phyloP scores from a whole-genome alignment of 768 basidiomycete genomes.

The Leucocoprinus leucothites region DNA sequence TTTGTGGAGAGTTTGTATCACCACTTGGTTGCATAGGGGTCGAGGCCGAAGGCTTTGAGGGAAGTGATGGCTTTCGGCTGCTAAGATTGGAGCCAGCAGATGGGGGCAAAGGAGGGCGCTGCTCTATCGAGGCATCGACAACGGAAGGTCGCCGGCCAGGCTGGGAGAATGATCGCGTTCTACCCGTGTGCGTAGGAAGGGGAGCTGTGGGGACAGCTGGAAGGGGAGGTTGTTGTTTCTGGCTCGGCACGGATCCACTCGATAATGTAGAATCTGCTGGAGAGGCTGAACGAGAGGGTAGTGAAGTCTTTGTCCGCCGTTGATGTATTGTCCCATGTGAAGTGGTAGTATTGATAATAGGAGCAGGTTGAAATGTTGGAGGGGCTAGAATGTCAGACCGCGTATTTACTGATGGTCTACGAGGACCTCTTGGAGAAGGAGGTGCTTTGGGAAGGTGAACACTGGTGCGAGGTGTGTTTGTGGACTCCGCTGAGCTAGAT shows the following conservation, averaged over 20 bases:
- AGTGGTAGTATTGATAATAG: constrained; percentile 57
- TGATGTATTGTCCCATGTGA: constrained; percentile 65
- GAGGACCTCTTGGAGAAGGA: constrained; percentile 55
- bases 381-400: constrained; percentile 31
- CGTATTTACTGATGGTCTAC: constrained; percentile 52
- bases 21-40: constrained; percentile 22
- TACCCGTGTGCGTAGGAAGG: constrained; percentile 35
- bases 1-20: constrained; percentile 32
- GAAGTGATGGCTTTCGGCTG: constrained; percentile 48
- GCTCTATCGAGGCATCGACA: constrained; percentile 39
- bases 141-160: constrained; percentile 69
- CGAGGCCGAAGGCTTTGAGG: not conserved
- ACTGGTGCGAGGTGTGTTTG: constrained; percentile 31
- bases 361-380: constrained; percentile 20
- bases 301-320: constrained; percentile 63
- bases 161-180: constrained; percentile 73
- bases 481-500: constrained; percentile 23
- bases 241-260: constrained; percentile 35
- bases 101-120: constrained; percentile 51
- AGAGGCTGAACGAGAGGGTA: constrained; percentile 50
- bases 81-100: constrained; percentile 35
- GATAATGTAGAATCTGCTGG: constrained; percentile 48
- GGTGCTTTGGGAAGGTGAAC: constrained; percentile 32
- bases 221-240: constrained; percentile 29
- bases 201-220: constrained; percentile 35